A percentile compares a stretch with the other conserved stretches of the same genome.
Evolutionary conservation across 805 yeast genomes (phyloP).

Genomic region (Schwanniomyces polymorphus): DNA sequence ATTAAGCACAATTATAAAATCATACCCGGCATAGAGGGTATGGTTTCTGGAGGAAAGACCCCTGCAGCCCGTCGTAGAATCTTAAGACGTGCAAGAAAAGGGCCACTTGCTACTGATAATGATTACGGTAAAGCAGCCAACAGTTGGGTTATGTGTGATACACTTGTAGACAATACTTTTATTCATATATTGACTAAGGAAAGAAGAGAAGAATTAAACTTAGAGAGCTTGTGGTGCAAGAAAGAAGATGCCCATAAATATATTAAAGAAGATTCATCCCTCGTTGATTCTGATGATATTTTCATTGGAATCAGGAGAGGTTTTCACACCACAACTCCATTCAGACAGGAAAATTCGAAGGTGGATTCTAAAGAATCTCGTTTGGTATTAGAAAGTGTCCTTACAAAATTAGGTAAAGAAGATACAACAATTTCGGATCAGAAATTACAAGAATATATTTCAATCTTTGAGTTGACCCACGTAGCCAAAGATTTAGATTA

Average conservation of each 20-base stretch:
- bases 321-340: slow-evolving; percentile 38
- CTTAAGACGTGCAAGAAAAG: slow-evolving; percentile 54
- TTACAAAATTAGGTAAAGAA: neutral
- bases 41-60: slow-evolving; percentile 55
- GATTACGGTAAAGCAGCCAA: slow-evolving; percentile 61
- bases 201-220: slow-evolving; percentile 64
- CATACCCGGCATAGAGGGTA: slow-evolving; percentile 68
- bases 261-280: slow-evolving; percentile 13
- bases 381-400: neutral
- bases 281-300: slow-evolving; percentile 30
- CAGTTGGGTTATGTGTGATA: slow-evolving; percentile 82
- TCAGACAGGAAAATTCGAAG: neutral
- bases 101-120: slow-evolving; percentile 51
- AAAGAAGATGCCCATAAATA: slow-evolving; percentile 35
- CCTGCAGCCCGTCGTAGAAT: slow-evolving; percentile 38
- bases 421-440: neutral
- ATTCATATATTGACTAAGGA: slow-evolving; percentile 74
- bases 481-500: slow-evolving; percentile 12
- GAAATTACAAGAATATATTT: neutral
- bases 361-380: neutral
- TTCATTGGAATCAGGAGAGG: slow-evolving; percentile 44
- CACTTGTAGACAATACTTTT: slow-evolving; percentile 58
- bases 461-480: slow-evolving; percentile 2
- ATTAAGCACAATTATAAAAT: slow-evolving; percentile 48
- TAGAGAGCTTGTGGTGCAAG: slow-evolving; percentile 68